phyloP scores from a whole-genome alignment of 2,329 filamentous ascomycete species.

The Pseudogymnoascus sp. region DNA sequence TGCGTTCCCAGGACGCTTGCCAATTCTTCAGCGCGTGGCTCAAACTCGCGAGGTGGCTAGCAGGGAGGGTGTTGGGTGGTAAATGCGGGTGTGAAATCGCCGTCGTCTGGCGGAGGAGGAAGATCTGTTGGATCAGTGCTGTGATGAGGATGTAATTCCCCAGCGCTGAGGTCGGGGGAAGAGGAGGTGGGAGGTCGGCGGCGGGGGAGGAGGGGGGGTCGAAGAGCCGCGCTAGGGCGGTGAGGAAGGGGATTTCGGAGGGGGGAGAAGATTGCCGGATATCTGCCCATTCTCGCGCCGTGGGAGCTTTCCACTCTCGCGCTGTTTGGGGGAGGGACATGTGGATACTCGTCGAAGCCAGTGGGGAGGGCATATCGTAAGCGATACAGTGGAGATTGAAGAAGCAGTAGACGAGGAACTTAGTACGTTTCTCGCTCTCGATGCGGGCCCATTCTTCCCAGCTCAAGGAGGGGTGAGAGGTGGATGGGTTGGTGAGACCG shows the following conservation, averaged over 20 bases:
- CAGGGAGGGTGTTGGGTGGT: conserved; percentile 11
- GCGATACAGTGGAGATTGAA: conserved; percentile 55
- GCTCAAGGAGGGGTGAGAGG: conserved; percentile 39
- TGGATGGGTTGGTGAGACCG: conserved; percentile 39
- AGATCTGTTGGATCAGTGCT: conserved; percentile 63
- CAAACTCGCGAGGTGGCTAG: conserved; percentile 48
- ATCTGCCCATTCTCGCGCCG: conserved; percentile 52
- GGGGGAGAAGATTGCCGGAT: conserved; percentile 42
- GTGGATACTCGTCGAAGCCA: conserved; percentile 51
- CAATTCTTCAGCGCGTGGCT: conserved; percentile 47
- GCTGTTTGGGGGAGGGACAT: conserved; percentile 46
- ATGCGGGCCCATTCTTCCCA: conserved; percentile 54
- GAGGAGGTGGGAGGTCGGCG: conserved; percentile 37
- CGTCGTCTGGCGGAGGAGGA: conserved; percentile 49
- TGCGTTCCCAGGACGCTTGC: conserved; percentile 49
- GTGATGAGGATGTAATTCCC: conserved; percentile 67
- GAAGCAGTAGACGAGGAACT: conserved; percentile 52
- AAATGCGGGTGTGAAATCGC: neutral
- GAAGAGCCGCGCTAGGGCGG: conserved; percentile 47
- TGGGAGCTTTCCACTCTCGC: conserved; percentile 48
- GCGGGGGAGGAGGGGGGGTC: conserved; percentile 24
- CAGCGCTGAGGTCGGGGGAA: conserved; percentile 43
- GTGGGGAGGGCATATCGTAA: conserved; percentile 49
- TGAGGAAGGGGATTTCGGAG: conserved; percentile 46
- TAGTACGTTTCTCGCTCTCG: conserved; percentile 49